Conservation (phyloP, 2,329 filamentous ascomycete genomes). For the Lachnellula willkommii region DNA sequence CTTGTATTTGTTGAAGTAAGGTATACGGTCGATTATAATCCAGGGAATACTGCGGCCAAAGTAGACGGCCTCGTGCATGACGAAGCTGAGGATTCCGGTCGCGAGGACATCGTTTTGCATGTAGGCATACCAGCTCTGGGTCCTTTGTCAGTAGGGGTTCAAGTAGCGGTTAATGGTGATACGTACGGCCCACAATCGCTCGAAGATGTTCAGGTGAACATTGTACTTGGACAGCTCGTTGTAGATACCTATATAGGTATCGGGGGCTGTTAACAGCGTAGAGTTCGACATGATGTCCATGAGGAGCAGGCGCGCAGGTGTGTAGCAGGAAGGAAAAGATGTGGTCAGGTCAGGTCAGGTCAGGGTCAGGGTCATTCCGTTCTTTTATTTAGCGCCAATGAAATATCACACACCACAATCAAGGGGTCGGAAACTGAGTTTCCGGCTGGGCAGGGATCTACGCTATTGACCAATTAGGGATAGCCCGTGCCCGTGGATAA, state of each 20-base stretch:
- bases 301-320: slow-evolving; percentile 1
- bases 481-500: too few species aligned
- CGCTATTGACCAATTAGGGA: too few species aligned
- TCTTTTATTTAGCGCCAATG: slow-evolving; percentile 5
- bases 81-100: slow-evolving; percentile 95
- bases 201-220: slow-evolving; percentile 72
- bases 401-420: slow-evolving; percentile 10
- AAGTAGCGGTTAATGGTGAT: slow-evolving; percentile 10
- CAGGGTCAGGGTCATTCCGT: not conserved
- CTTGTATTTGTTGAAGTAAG: slow-evolving; percentile 89
- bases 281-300: slow-evolving; percentile 26
- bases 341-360: not conserved
- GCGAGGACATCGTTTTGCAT: slow-evolving; percentile 97
- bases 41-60: slow-evolving; percentile 85
- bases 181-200: slow-evolving; percentile 82
- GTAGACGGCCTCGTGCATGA: slow-evolving; percentile 91
- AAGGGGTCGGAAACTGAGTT: not conserved
- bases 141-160: slow-evolving; percentile 16
- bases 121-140: slow-evolving; percentile 83
- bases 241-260: slow-evolving; percentile 50
- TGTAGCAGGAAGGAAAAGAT: not conserved
- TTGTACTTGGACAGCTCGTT: slow-evolving; percentile 67
- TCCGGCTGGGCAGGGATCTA: not conserved
- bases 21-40: slow-evolving; percentile 85
- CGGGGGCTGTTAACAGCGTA: slow-evolving; percentile 24